These are phyloP conservation scores for Alternaria sp. DNA, from an alignment of 2,329 filamentous ascomycete genomes.

Conservation along the genomic window DNA sequence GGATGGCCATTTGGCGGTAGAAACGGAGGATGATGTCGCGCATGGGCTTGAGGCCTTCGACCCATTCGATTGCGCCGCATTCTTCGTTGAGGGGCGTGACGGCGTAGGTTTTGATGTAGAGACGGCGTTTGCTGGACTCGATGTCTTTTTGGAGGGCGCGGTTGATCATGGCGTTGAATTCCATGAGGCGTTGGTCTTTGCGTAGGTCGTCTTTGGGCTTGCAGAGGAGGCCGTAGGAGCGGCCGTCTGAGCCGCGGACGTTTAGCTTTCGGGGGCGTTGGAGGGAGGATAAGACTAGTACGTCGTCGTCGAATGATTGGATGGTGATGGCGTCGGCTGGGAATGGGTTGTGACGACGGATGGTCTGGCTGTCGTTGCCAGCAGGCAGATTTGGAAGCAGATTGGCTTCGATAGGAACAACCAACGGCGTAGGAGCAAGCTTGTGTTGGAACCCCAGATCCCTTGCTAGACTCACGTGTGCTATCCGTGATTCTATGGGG, in stretches of 20 bases:
- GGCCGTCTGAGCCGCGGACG: constrained; percentile 86
- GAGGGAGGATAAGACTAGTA: constrained; percentile 86
- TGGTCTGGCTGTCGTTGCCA: constrained; percentile 70
- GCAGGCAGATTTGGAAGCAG: constrained; percentile 81
- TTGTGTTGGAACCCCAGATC: constrained; percentile 86
- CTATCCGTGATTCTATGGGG: constrained; percentile 72
- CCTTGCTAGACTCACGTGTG: constrained; percentile 75
- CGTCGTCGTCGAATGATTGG: constrained; percentile 79
- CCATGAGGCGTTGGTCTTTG: constrained; percentile 98
- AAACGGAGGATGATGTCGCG: constrained; percentile 85
- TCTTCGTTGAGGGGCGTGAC: constrained; percentile 97
- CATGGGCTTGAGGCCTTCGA: constrained; percentile 92
- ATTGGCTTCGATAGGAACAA: constrained; percentile 86
- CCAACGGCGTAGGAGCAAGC: constrained; percentile 79
- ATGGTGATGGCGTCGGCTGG: constrained; percentile 86
- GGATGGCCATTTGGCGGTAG: constrained; percentile 76
- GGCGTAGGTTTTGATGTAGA: constrained; percentile 90
- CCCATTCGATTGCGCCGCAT: constrained; percentile 98
- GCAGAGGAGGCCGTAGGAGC: constrained; percentile 86
- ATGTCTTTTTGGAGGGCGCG: constrained; percentile 89
- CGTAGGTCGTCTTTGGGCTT: constrained; percentile 98
- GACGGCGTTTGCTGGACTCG: constrained; percentile 84
- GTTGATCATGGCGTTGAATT: constrained; percentile 99
- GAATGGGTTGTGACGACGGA: constrained; percentile 81
- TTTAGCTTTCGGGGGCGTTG: constrained; percentile 91